Conservation (phyloP, 768 basidiomycete genomes). For the Coprinopsis cinerea region DNA sequence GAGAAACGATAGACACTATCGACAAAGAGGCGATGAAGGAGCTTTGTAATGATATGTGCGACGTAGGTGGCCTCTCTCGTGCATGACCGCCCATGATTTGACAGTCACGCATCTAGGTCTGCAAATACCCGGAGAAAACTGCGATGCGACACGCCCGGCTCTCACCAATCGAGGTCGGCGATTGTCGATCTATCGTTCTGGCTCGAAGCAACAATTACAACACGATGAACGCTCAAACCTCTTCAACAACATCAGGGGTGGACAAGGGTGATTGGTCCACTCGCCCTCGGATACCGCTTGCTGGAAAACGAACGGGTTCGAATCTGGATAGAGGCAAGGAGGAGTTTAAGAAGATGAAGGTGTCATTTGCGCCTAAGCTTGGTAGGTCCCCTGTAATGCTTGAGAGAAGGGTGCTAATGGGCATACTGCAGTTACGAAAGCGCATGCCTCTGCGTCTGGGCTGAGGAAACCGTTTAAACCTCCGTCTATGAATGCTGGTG, state of each 20-base stretch:
- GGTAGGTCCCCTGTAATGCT: conserved; percentile 18
- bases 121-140: conserved; percentile 72
- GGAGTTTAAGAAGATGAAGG: conserved; percentile 29
- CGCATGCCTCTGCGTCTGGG: conserved; percentile 32
- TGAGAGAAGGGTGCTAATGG: neutral
- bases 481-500: conserved; percentile 23
- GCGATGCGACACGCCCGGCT: conserved; percentile 43
- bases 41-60: conserved; percentile 77
- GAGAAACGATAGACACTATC: conserved; percentile 52
- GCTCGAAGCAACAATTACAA: neutral
- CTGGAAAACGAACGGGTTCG: neutral
- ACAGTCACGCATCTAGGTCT: conserved; percentile 42
- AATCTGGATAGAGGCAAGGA: conserved; percentile 8
- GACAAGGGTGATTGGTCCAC: neutral
- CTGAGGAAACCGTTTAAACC: conserved; percentile 47
- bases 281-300: neutral
- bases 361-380: conserved; percentile 24
- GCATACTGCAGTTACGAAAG: conserved; percentile 34
- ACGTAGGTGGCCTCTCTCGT: conserved; percentile 39
- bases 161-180: conserved; percentile 27
- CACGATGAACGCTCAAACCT: neutral
- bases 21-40: conserved; percentile 37
- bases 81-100: neutral
- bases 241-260: neutral
- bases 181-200: conserved; percentile 5